Conservation (phyloP, 2,329 filamentous ascomycete genomes). For the Trichoderma semiorbis region DNA sequence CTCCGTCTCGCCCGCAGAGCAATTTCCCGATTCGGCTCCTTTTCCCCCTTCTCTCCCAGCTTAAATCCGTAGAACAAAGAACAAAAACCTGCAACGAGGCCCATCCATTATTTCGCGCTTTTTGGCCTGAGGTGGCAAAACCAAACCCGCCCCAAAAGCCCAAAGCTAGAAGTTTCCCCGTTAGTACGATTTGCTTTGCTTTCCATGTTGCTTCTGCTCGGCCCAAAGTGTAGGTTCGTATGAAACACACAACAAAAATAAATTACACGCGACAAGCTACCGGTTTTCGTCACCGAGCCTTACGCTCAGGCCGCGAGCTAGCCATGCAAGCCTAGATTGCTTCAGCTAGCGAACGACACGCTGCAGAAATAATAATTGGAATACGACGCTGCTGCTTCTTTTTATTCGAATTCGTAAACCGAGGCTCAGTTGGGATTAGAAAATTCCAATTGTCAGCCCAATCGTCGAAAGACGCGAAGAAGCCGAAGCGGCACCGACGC, state of each 20-base stretch:
- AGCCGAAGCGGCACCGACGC: slow-evolving; percentile 2
- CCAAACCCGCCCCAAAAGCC: background rate
- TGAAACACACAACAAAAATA: background rate
- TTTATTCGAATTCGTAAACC: background rate
- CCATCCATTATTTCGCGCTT: background rate
- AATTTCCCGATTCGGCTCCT: background rate
- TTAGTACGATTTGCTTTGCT: background rate
- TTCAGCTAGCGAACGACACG: background rate
- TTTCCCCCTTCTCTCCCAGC: background rate
- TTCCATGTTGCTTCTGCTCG: background rate
- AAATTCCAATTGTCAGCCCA: background rate
- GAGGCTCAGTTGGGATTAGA: background rate
- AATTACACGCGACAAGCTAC: slow-evolving; percentile 15
- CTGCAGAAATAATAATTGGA: background rate
- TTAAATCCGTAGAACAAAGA: background rate
- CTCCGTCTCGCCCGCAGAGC: background rate
- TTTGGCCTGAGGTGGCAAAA: background rate
- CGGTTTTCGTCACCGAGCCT: slow-evolving; percentile 17
- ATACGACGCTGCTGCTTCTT: background rate
- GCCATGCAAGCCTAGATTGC: background rate
- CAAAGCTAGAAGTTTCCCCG: background rate
- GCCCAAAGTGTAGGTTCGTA: background rate
- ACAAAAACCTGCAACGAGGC: background rate
- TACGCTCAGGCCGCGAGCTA: slow-evolving; percentile 3
- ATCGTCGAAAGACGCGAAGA: background rate